phyloP scores from a whole-genome alignment of 116 monocot species.

The Papilionanthe hybrid region DNA sequence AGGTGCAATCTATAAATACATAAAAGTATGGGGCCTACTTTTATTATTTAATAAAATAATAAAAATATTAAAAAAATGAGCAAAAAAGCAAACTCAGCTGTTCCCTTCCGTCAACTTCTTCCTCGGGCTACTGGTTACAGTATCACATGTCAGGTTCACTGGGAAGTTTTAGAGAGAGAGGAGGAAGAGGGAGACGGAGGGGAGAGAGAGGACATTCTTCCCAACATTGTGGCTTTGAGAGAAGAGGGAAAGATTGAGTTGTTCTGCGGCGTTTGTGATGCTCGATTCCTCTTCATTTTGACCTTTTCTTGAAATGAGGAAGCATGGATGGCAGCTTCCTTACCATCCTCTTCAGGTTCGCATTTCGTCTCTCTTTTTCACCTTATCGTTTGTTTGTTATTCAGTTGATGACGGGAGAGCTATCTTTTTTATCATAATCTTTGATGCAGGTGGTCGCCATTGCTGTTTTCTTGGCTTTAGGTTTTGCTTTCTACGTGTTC shows the following conservation, averaged over 20 bases:
- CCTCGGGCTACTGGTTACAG: not conserved
- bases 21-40: too few species aligned
- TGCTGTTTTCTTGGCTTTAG: slow-evolving; percentile 39
- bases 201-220: not conserved
- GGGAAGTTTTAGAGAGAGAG: not conserved
- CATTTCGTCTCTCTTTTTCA: not conserved
- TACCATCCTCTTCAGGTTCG: slow-evolving; percentile 70
- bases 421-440: slow-evolving; percentile 3
- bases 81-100: too few species aligned
- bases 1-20: too few species aligned
- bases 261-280: not conserved
- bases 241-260: not conserved
- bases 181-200: not conserved
- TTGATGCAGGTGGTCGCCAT: slow-evolving; percentile 51
- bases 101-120: not conserved
- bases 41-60: too few species aligned
- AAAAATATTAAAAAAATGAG: too few species aligned
- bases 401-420: not conserved
- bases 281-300: slow-evolving; percentile 5
- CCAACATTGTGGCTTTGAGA: not conserved
- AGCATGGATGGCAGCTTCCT: slow-evolving; percentile 76
- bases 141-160: not conserved
- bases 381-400: slow-evolving; percentile 4
- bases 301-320: slow-evolving; percentile 46
- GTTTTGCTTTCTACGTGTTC: slow-evolving; percentile 45